A percentile compares a stretch with the other conserved stretches of the same genome.
These are phyloP conservation scores for Lachancea cidri DNA, from an alignment of 805 yeast species.

Conservation along the genomic window DNA sequence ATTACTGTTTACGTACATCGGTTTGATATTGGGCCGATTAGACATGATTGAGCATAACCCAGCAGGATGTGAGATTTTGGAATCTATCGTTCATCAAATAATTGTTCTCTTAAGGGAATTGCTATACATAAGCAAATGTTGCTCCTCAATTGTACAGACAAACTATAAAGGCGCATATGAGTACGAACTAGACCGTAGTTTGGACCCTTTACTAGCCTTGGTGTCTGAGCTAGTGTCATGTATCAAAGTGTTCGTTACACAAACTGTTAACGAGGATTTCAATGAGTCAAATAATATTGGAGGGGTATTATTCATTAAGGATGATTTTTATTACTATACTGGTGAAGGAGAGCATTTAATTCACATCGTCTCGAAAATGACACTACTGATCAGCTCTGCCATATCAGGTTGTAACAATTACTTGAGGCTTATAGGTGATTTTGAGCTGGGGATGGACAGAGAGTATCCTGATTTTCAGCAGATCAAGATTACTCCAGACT, in stretches of 20 bases:
- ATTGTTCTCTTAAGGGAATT: conserved; percentile 60
- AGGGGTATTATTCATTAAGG: conserved; percentile 19
- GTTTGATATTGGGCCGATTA: conserved; percentile 66
- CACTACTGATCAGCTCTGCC: conserved; percentile 47
- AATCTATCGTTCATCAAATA: conserved; percentile 62
- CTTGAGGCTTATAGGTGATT: conserved; percentile 59
- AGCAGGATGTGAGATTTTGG: conserved; percentile 62
- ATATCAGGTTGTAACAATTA: conserved; percentile 47
- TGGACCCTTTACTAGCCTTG: conserved; percentile 54
- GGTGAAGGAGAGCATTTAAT: conserved; percentile 64
- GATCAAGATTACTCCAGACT: conserved; percentile 53
- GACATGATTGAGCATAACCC: conserved; percentile 73
- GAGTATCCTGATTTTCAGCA: conserved; percentile 60
- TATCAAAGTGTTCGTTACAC: conserved; percentile 57
- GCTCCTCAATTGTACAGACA: conserved; percentile 33
- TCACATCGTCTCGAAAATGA: conserved; percentile 54
- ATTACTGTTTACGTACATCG: conserved; percentile 54
- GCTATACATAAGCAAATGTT: conserved; percentile 51
- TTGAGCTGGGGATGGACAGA: conserved; percentile 52
- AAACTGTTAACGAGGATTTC: conserved; percentile 41
- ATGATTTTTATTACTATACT: conserved; percentile 47
- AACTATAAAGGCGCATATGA: conserved; percentile 28
- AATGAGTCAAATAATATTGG: conserved; percentile 12
- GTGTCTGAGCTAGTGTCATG: conserved; percentile 62
- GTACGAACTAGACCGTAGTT: conserved; percentile 35